Conservation (phyloP, 208 protist genomes). For the Porcisia deanei region DNA sequence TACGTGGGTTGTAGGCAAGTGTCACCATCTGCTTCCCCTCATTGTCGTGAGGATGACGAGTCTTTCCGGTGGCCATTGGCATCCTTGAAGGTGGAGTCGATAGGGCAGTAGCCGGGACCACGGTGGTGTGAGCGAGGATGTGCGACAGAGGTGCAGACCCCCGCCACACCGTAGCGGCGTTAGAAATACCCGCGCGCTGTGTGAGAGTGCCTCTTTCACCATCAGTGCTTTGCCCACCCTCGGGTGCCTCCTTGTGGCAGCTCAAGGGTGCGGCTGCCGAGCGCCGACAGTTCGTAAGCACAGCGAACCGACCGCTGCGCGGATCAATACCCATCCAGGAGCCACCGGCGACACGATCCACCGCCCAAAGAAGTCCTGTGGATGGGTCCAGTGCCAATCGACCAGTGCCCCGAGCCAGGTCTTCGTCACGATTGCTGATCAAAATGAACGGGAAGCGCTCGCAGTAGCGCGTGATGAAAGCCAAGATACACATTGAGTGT, state of each 20-base stretch:
- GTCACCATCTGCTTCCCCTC: constrained; percentile 12
- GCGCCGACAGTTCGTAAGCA: constrained; percentile 62
- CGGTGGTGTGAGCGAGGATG: constrained; percentile 31
- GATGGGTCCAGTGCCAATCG: constrained; percentile 30
- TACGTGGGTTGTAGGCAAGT: constrained; percentile 35
- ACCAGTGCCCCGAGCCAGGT: constrained; percentile 40
- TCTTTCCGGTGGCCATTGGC: too few relatives aligned
- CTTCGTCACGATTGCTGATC: constrained; percentile 66
- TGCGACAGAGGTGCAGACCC: constrained; percentile 55
- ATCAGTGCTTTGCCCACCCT: not conserved
- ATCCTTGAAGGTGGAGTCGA: not conserved
- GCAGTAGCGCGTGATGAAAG: constrained; percentile 48
- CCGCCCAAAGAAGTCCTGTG: constrained; percentile 47
- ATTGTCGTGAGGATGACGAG: not conserved
- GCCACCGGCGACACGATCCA: constrained; percentile 50
- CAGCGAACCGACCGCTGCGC: constrained; percentile 45
- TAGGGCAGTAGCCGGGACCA: constrained; percentile 15
- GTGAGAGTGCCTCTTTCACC: not conserved
- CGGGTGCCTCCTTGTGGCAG: too few relatives aligned
- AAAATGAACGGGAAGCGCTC: constrained; percentile 61
- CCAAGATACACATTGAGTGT: constrained; percentile 58
- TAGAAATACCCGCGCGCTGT: not conserved
- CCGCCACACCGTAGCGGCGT: constrained; percentile 19
- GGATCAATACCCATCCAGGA: constrained; percentile 74
- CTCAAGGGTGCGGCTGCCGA: constrained; percentile 42